Percentiles rank a stretch among this genome's conserved stretches.
These are phyloP conservation scores for Zalaria obscura DNA, from an alignment of 2,329 filamentous ascomycete species.

Conservation along the genomic window DNA sequence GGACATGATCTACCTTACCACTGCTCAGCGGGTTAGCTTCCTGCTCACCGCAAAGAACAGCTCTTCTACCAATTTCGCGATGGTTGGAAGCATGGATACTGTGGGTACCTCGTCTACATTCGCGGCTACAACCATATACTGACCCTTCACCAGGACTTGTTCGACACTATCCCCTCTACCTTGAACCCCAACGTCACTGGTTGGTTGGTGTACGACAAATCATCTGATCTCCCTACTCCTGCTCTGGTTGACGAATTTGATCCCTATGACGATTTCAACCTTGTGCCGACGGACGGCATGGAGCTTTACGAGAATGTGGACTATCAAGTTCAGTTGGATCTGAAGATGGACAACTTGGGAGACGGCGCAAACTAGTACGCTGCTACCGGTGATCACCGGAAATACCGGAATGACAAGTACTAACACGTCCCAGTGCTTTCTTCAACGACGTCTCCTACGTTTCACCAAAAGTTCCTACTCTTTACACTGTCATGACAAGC, in stretches of 20 bases:
- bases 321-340: conserved; percentile 44
- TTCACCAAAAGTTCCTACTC: conserved; percentile 58
- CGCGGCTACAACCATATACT: conserved; percentile 1
- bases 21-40: conserved; percentile 58
- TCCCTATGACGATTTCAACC: conserved; percentile 58
- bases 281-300: conserved; percentile 55
- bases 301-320: conserved; percentile 47
- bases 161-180: conserved; percentile 50
- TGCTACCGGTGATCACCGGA: background rate
- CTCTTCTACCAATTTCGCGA: conserved; percentile 42
- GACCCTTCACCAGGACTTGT: conserved; percentile 27
- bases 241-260: conserved; percentile 46
- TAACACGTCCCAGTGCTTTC: conserved; percentile 23
- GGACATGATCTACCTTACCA: conserved; percentile 49
- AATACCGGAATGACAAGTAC: background rate
- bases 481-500: conserved; percentile 61
- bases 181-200: conserved; percentile 51
- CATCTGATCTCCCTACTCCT: conserved; percentile 26
- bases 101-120: too few species aligned
- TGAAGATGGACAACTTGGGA: conserved; percentile 50
- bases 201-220: conserved; percentile 40
- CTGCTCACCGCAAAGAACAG: conserved; percentile 47
- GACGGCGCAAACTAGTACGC: conserved; percentile 53
- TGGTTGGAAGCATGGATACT: conserved; percentile 22
- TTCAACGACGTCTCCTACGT: conserved; percentile 66